Conservation (phyloP, 352 stramenopile species). For the Phytopythium sindhum region DNA sequence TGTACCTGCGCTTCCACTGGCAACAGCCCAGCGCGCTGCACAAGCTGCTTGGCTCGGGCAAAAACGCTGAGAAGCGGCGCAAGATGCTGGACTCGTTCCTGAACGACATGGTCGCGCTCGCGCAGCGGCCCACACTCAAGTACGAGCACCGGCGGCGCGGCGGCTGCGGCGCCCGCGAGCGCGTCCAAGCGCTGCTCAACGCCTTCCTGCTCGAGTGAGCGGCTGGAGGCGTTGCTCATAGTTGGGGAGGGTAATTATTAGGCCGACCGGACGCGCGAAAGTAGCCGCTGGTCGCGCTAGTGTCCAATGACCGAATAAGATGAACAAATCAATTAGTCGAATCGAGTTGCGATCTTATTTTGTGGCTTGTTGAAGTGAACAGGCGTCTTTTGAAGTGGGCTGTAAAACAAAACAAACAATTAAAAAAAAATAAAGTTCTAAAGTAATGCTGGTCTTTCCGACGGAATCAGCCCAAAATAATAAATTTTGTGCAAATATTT, state of each 20-base stretch:
- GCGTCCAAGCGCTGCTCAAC: slow-evolving; percentile 41
- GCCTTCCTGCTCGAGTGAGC: slow-evolving; percentile 38
- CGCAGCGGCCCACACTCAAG: slow-evolving; percentile 30
- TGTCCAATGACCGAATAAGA: neutral
- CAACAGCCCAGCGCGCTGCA: slow-evolving; percentile 37
- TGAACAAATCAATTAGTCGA: neutral
- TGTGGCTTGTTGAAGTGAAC: too few relatives aligned
- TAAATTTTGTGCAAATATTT: too few relatives aligned
- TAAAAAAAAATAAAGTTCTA: too few relatives aligned
- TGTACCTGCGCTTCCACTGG: slow-evolving; percentile 48
- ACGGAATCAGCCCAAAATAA: too few relatives aligned
- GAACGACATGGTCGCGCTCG: slow-evolving; percentile 40
- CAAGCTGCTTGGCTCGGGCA: slow-evolving; percentile 20
- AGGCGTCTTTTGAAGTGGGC: too few relatives aligned
- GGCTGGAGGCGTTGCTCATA: neutral
- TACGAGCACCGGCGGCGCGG: slow-evolving; percentile 11
- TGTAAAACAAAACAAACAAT: too few relatives aligned
- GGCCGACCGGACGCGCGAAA: neutral
- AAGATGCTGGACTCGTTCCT: slow-evolving; percentile 47
- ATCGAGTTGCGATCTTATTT: neutral
- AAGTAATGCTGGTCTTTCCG: too few relatives aligned
- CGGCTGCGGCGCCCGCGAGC: slow-evolving; percentile 36
- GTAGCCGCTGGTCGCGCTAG: neutral
- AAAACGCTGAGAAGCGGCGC: slow-evolving; percentile 37
- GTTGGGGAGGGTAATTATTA: slow-evolving; percentile 4